Percentiles rank a stretch among this genome's conserved stretches.
Evolutionary conservation across 768 basidiomycete genomes (phyloP).

Genomic region (Tulasnella calospora): DNA sequence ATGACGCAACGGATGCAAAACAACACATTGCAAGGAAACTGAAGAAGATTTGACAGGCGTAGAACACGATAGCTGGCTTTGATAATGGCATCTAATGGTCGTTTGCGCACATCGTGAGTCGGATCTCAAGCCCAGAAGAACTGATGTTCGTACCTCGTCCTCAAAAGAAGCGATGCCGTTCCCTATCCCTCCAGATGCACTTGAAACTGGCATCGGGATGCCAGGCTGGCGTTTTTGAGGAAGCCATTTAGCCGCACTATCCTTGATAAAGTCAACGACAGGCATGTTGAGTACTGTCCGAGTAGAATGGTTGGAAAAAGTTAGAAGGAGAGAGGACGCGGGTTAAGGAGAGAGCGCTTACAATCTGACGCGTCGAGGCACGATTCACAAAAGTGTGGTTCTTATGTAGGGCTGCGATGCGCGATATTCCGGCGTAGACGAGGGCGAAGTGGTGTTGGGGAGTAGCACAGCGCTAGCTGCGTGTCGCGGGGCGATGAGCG

Average conservation of each 20-base stretch:
- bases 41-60: conserved; percentile 80
- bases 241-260: conserved; percentile 45
- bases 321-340: not conserved
- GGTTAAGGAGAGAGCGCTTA: not conserved
- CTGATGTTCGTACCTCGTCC: conserved; percentile 54
- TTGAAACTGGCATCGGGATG: conserved; percentile 6
- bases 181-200: conserved; percentile 40
- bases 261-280: conserved; percentile 54
- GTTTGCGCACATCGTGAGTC: conserved; percentile 1
- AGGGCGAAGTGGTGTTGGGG: not conserved
- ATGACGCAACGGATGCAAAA: conserved; percentile 81
- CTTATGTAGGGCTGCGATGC: not conserved
- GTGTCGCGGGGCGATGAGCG: conserved; percentile 8
- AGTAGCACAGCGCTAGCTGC: conserved; percentile 2
- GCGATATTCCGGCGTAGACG: not conserved
- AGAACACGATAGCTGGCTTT: conserved; percentile 73
- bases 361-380: not conserved
- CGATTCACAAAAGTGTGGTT: not conserved
- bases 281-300: conserved; percentile 41
- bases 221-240: conserved; percentile 39
- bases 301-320: not conserved
- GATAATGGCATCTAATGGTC: conserved; percentile 73
- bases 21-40: conserved; percentile 89
- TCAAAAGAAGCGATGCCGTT: conserved; percentile 58
- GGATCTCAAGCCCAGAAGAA: not conserved